phyloP scores from a whole-genome alignment of 192 early-diverging fungal genomes.

The Linnemannia elongata region DNA sequence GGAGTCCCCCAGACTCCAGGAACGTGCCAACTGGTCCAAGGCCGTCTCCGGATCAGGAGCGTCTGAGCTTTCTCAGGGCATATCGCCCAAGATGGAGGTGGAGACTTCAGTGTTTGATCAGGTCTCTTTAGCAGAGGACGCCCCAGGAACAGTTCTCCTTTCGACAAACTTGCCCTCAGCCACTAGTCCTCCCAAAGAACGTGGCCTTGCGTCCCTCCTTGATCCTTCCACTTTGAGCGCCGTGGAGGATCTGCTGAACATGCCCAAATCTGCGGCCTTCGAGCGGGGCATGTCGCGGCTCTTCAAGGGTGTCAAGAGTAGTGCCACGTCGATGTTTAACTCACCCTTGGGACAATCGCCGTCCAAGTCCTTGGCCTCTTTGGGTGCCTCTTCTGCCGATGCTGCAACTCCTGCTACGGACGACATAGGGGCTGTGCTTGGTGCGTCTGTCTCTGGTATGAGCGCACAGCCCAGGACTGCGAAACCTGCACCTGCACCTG shows the following conservation, averaged over 20 bases:
- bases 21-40: neutral
- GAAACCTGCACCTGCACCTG: too few relatives aligned
- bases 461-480: neutral
- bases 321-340: constrained; percentile 41
- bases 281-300: constrained; percentile 48
- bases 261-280: constrained; percentile 54
- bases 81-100: neutral
- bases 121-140: constrained; percentile 40
- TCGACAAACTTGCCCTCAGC: neutral
- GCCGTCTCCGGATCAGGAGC: constrained; percentile 4
- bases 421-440: neutral
- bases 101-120: constrained; percentile 36
- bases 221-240: constrained; percentile 45
- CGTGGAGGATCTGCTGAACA: constrained; percentile 44
- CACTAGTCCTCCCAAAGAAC: constrained; percentile 20
- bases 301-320: constrained; percentile 47
- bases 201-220: constrained; percentile 30
- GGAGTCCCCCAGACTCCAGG: constrained; percentile 24
- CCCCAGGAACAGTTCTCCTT: neutral
- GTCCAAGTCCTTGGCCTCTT: neutral
- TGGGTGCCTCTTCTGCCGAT: neutral
- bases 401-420: neutral
- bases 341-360: constrained; percentile 20
- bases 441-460: neutral
- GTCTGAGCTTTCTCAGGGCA: neutral